A percentile compares a stretch with the other conserved stretches of the same genome.
phyloP scores from a whole-genome alignment of 2,329 filamentous ascomycete species.

The Xylaria polymorpha region DNA sequence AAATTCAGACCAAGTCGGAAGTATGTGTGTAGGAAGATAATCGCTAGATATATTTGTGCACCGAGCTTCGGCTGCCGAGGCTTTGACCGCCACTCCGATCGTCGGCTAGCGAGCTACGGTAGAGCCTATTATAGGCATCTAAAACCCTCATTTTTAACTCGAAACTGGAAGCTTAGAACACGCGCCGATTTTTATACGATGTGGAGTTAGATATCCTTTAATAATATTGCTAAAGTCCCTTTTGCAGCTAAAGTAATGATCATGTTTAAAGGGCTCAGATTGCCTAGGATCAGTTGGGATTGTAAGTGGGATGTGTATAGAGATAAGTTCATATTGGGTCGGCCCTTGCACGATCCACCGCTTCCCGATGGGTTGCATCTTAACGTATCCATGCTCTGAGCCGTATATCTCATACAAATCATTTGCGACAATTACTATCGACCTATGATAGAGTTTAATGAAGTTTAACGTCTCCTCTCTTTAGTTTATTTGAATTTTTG shows the following conservation, averaged over 20 bases:
- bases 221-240: not conserved
- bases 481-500: no score
- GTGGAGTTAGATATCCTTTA: not conserved
- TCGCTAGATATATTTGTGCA: not conserved
- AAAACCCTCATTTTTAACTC: not conserved
- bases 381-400: not conserved
- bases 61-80: not conserved
- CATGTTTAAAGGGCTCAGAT: no score
- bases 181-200: not conserved
- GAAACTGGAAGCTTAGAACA: not conserved
- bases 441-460: not conserved
- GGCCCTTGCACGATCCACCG: not conserved
- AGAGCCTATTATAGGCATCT: not conserved
- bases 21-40: not conserved
- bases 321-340: not conserved
- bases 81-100: not conserved
- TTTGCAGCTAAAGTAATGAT: not conserved
- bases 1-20: not conserved
- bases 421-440: not conserved
- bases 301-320: no score
- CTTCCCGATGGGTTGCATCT: not conserved
- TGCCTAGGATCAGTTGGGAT: no score
- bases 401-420: not conserved
- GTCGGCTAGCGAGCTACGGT: not conserved
- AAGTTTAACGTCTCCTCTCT: not conserved